Evolutionary conservation across 2,329 filamentous ascomycete genomes (phyloP).

Genomic region (Calonectria multiphialidica): DNA sequence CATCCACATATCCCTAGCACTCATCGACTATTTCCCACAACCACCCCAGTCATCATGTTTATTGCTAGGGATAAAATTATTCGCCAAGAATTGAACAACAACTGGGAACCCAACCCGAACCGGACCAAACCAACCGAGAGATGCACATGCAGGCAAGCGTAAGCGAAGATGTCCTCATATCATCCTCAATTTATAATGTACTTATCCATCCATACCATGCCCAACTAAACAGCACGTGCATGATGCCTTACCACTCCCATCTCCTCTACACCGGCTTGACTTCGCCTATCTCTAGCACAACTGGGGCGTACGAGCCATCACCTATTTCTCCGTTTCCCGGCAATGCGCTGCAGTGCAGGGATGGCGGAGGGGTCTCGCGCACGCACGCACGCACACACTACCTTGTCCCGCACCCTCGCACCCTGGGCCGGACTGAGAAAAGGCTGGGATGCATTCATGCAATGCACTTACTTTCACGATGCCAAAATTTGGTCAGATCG

Average conservation of each 20-base stretch:
- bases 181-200: not conserved
- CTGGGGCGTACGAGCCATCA: not conserved
- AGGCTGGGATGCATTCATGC: not conserved
- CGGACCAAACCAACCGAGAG: conserved; percentile 7
- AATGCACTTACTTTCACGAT: not conserved
- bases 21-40: not conserved
- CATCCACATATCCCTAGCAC: not conserved
- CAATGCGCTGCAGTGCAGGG: conserved; percentile 3
- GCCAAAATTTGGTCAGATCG: not conserved
- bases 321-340: conserved; percentile 20
- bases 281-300: not conserved
- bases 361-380: not conserved
- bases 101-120: conserved; percentile 4
- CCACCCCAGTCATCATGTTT: conserved; percentile 1
- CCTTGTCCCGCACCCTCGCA: not conserved
- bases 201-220: not conserved
- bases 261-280: not conserved
- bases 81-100: conserved; percentile 7
- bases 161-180: conserved; percentile 5
- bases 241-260: not conserved
- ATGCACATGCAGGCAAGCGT: conserved; percentile 11
- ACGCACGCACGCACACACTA: conserved; percentile 3
- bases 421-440: not conserved
- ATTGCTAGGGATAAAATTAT: conserved; percentile 6
- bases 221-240: conserved; percentile 2